Conservation (phyloP, 2,329 filamentous ascomycete genomes). For the Botryosphaeria dothidea region DNA sequence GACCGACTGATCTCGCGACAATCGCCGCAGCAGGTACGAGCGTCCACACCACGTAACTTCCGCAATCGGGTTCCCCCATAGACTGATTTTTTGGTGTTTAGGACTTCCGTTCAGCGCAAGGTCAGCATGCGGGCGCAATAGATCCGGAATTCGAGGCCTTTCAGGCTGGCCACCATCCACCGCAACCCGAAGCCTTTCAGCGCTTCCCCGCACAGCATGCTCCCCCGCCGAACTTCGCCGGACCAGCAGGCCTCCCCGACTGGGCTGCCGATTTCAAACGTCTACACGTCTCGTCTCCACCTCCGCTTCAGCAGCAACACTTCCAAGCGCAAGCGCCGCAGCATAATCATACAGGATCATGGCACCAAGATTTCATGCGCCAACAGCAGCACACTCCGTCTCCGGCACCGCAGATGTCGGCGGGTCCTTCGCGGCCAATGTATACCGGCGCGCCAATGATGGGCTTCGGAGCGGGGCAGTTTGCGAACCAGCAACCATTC, state of each 20-base stretch:
- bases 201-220: conserved; percentile 31
- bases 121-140: conserved; percentile 55
- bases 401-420: conserved; percentile 30
- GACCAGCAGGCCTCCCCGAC: conserved; percentile 34
- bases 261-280: conserved; percentile 55
- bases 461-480: not conserved
- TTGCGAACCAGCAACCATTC: conserved; percentile 16
- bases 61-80: not conserved
- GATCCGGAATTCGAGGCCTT: conserved; percentile 72
- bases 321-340: conserved; percentile 40
- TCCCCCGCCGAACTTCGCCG: conserved; percentile 30
- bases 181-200: conserved; percentile 40
- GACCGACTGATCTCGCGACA: conserved; percentile 63
- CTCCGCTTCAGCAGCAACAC: conserved; percentile 49
- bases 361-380: conserved; percentile 63
- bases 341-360: conserved; percentile 40
- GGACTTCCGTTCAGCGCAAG: conserved; percentile 62
- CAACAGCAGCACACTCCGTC: conserved; percentile 34
- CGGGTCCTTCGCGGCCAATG: conserved; percentile 25
- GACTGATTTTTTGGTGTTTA: conserved; percentile 33
- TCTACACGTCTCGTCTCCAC: conserved; percentile 43
- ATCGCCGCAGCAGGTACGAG: conserved; percentile 55
- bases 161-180: conserved; percentile 52
- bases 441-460: conserved; percentile 29
- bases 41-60: not conserved